Base-by-base conservation (phyloP, 2,329 filamentous ascomycete genomes). In the Fusarium sp. region DNA sequence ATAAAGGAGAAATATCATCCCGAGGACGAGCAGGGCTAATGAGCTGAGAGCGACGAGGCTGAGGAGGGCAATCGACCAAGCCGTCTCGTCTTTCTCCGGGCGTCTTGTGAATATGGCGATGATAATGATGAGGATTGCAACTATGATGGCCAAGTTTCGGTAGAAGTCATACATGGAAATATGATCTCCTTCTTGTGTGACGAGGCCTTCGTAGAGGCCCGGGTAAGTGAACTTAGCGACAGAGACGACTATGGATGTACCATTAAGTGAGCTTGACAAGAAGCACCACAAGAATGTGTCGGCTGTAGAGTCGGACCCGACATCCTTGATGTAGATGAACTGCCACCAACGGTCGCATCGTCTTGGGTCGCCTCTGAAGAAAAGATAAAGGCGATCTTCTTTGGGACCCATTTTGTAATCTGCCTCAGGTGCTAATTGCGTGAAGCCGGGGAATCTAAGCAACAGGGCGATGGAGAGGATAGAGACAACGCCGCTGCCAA, bases 381-480 rank as follows among this genome's bases (percentile, higher is more conserved):
- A 56, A 20, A 35, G 20, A 31, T 33, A 33, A 10, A 22, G 11
- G n/a, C n/a, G n/a, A 16, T 56, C 66, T 58, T 20, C 6, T 27
- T 44, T 12, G 1, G 20, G 0, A 1, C 14, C 35, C 10, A 56
- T 33, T 1, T 38, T 58, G 5, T 70, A 66, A 8, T 49, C 22
- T 11, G 27, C 22, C 17, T 57, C 12, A 0, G 58, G 70, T 1
- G 59, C 36, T 20, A 29, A 12, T 6, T 67, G 6, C 0, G 17
- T n/a, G 4, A 62, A 72, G 1, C 70, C 70, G 0, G 70, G 70
- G 2, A 73, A 11, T 29, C 35, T 49, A 9, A 73, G 62, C 7
- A 70, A 6, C 3, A 73, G 31, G 1, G 71, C 42, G 1, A 72
- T 59, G 5, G 70, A 70, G 2, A 72, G 1, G 16, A 67, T 1